Base-by-base conservation (phyloP, 2,329 filamentous ascomycete species). In the Aureobasidium melanogenum region DNA sequence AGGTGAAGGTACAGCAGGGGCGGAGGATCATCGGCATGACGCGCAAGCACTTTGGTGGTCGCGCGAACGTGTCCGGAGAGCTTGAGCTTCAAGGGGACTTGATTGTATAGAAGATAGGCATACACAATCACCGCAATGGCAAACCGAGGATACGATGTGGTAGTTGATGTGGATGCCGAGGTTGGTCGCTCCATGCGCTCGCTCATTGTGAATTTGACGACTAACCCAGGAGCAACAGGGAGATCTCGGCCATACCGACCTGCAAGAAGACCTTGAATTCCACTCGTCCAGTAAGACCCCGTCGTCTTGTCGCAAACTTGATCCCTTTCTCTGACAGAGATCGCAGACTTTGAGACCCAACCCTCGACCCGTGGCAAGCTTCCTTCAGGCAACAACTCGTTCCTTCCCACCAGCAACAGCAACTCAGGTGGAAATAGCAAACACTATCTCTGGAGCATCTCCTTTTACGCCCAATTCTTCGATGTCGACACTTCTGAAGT, bases 401-500 rank as follows among this genome's bases (percentile, higher is more conserved):
- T 77, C 69, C 71, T 73, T 41, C 72, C 72, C 17, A 70, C 71
- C 55, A 66, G 67, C 57, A 64, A 67, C 57, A 46, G 66, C 62
- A 36, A 32, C 36, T 65, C 67, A 28, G 69, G 71, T 43, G 65
- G 65, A 19, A 62, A 59, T 34, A 55, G 55, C 63, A 97, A 97
- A 77, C 89, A 89, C 70, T 91, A 88, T 78, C 88, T 97, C 66
- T 99, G 94, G 94, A 86, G 86, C 48, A 80, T 97, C 64, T 85
- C 86, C 62, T 99, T 96, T 80, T 99, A 99, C 79, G 86, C 91
- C 61, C 94, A 96, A 77, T 97, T 94, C 84, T 99, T 99, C 78
- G 94, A 99, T 72, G 93, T 99, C 66, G 94, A 99, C 77, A 97
- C 94, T 1, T 87, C 84, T 63, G 89, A 94, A 58, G 92, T 99